Conservation (phyloP, 2,329 filamentous ascomycete genomes). For the Geosmithia putterillii region DNA sequence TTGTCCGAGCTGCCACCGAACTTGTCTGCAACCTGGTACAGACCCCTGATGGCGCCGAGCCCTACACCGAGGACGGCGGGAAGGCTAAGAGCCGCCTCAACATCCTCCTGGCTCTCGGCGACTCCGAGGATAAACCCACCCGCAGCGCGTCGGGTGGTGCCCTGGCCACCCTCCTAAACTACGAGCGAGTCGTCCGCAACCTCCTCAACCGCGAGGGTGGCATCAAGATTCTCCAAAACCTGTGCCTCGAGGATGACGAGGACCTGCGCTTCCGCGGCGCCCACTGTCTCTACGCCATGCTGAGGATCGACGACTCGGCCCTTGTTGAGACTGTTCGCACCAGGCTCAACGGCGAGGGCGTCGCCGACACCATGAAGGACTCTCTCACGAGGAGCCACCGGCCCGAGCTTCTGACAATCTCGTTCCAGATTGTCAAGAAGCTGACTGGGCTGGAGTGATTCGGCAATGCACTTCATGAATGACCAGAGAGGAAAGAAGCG, state of each 20-base stretch:
- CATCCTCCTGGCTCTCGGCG: conserved; percentile 75
- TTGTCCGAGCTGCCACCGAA: conserved; percentile 77
- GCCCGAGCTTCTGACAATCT: conserved; percentile 57
- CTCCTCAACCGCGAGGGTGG: conserved; percentile 62
- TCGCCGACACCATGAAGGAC: conserved; percentile 55
- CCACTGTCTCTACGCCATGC: conserved; percentile 63
- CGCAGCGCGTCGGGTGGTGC: conserved; percentile 79
- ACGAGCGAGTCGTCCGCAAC: conserved; percentile 59
- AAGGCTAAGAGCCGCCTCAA: conserved; percentile 65
- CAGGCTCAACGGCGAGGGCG: conserved; percentile 49
- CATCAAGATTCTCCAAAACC: conserved; percentile 61
- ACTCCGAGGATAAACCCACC: conserved; percentile 71
- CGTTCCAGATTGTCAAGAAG: conserved; percentile 61
- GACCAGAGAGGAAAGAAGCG: not conserved
- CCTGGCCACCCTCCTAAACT: conserved; percentile 70
- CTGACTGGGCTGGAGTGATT: conserved; percentile 32
- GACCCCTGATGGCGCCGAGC: conserved; percentile 49
- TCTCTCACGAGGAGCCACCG: conserved; percentile 58
- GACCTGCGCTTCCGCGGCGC: conserved; percentile 61
- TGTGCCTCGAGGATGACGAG: conserved; percentile 64
- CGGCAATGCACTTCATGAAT: not conserved
- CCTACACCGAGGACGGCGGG: conserved; percentile 56
- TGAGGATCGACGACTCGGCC: conserved; percentile 53
- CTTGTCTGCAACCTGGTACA: conserved; percentile 84
- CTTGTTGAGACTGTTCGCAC: conserved; percentile 48